Evolutionary conservation across 2,329 filamentous ascomycete genomes (phyloP).

Genomic region (Ascochyta fabae): DNA sequence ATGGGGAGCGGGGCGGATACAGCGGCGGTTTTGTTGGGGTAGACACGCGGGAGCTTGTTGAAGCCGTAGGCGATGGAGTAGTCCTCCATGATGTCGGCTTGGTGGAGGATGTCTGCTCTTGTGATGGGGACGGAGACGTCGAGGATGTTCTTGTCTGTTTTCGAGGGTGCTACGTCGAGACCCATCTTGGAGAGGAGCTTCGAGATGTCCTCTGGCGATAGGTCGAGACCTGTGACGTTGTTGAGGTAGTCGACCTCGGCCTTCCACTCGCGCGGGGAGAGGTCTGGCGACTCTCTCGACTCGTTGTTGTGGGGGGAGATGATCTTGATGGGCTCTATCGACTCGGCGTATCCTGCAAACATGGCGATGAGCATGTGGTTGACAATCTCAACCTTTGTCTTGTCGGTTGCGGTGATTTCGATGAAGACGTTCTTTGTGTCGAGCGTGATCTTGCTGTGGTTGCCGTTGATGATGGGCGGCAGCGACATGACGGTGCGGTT

Average conservation of each 20-base stretch:
- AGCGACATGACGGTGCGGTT: conserved; percentile 88
- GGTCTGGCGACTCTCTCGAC: conserved; percentile 79
- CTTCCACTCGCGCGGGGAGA: conserved; percentile 76
- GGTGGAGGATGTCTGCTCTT: conserved; percentile 91
- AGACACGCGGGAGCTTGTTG: conserved; percentile 88
- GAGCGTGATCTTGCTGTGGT: conserved; percentile 94
- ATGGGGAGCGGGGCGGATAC: conserved; percentile 86
- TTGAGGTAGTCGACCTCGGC: conserved; percentile 95
- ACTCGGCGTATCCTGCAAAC: conserved; percentile 95
- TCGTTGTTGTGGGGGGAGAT: conserved; percentile 89
- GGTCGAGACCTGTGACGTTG: conserved; percentile 81
- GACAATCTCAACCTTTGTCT: conserved; percentile 95
- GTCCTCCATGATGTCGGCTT: conserved; percentile 99
- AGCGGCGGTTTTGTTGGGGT: conserved; percentile 84
- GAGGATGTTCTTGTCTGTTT: conserved; percentile 69
- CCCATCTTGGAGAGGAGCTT: conserved; percentile 88
- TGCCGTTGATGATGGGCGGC: conserved; percentile 95
- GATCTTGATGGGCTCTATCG: conserved; percentile 91
- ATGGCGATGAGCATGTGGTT: conserved; percentile 95
- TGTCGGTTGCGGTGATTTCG: conserved; percentile 94
- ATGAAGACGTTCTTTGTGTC: conserved; percentile 95
- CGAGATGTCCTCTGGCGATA: conserved; percentile 77
- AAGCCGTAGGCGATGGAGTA: conserved; percentile 96
- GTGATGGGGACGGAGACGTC: conserved; percentile 87
- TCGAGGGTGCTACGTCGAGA: conserved; percentile 78